Conservation (phyloP, 805 yeast species). For the Saccharomycopsis oosterbeekiorum region DNA sequence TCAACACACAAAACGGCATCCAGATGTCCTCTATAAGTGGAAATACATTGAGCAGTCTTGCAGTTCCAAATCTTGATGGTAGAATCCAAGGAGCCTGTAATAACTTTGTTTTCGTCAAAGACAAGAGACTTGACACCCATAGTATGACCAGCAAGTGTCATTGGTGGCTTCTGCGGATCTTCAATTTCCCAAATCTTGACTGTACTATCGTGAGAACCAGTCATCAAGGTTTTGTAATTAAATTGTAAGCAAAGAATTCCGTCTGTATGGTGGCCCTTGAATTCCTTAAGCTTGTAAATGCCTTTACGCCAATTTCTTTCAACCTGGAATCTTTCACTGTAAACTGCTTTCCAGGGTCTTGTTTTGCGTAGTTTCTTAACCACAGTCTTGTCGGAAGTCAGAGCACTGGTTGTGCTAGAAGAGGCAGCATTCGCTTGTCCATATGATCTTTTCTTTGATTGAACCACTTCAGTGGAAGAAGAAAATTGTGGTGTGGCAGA, state of each 20-base stretch:
- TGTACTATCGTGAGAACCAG: slow-evolving; percentile 88
- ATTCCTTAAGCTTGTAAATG: slow-evolving; percentile 47
- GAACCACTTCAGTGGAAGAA: neutral
- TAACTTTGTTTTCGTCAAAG: slow-evolving; percentile 81
- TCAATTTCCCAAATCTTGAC: slow-evolving; percentile 89
- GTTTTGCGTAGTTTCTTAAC: slow-evolving; percentile 28
- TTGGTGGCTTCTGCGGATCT: slow-evolving; percentile 51
- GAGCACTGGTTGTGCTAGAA: neutral
- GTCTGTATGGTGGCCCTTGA: slow-evolving; percentile 67
- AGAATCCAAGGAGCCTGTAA: slow-evolving; percentile 85
- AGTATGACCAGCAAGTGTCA: slow-evolving; percentile 80
- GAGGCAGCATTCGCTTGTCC: neutral
- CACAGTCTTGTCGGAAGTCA: neutral
- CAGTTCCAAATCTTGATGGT: slow-evolving; percentile 95
- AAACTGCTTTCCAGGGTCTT: slow-evolving; percentile 94
- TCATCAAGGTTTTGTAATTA: slow-evolving; percentile 67
- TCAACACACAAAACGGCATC: slow-evolving; percentile 82
- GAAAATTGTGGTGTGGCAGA: neutral
- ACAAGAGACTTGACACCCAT: slow-evolving; percentile 78
- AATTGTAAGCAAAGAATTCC: slow-evolving; percentile 86
- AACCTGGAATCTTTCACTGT: slow-evolving; percentile 80
- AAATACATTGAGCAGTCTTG: slow-evolving; percentile 86
- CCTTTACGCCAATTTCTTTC: slow-evolving; percentile 96
- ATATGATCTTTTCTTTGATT: neutral
- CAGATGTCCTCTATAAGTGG: slow-evolving; percentile 88